These are phyloP conservation scores for Suillus plorans DNA, from an alignment of 768 basidiomycete species.

Conservation along the genomic window DNA sequence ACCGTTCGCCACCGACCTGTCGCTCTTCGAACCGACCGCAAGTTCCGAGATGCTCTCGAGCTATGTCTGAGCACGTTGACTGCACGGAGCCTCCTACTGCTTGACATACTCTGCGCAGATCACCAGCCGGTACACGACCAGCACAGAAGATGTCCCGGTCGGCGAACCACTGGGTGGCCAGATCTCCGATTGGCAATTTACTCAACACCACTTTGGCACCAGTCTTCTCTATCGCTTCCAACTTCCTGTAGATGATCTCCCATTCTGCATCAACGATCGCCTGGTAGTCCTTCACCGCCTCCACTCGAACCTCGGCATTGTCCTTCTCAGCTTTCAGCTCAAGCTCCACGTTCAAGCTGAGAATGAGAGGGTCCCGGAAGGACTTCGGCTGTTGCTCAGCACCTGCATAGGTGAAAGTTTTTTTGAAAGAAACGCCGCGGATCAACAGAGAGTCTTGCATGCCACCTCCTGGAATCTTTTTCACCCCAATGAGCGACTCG, in stretches of 20 bases:
- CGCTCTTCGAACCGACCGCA: slow-evolving; percentile 91
- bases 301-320: slow-evolving; percentile 97
- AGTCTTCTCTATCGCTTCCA: slow-evolving; percentile 93
- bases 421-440: slow-evolving; percentile 95
- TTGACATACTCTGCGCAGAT: slow-evolving; percentile 91
- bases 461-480: slow-evolving; percentile 96
- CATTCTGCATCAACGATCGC: slow-evolving; percentile 99
- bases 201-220: slow-evolving; percentile 97
- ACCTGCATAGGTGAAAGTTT: slow-evolving; percentile 98
- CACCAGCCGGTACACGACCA: slow-evolving; percentile 87
- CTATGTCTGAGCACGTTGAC: slow-evolving; percentile 92
- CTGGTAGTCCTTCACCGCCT: slow-evolving; percentile 96
- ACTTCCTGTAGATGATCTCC: slow-evolving; percentile 98
- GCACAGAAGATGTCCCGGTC: slow-evolving; percentile 99
- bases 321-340: slow-evolving; percentile 99
- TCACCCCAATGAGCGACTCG: slow-evolving; percentile 94
- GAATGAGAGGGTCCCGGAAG: slow-evolving; percentile 84
- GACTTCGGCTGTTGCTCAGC: slow-evolving; percentile 98
- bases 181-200: slow-evolving; percentile 96
- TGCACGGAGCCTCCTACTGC: slow-evolving; percentile 95
- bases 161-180: slow-evolving; percentile 99
- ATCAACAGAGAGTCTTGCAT: slow-evolving; percentile 95
- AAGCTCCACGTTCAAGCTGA: slow-evolving; percentile 95
- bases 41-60: slow-evolving; percentile 86
- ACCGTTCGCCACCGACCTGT: slow-evolving; percentile 96